Conservation (phyloP, 2,329 filamentous ascomycete species). For the Fusarium virguliforme region DNA sequence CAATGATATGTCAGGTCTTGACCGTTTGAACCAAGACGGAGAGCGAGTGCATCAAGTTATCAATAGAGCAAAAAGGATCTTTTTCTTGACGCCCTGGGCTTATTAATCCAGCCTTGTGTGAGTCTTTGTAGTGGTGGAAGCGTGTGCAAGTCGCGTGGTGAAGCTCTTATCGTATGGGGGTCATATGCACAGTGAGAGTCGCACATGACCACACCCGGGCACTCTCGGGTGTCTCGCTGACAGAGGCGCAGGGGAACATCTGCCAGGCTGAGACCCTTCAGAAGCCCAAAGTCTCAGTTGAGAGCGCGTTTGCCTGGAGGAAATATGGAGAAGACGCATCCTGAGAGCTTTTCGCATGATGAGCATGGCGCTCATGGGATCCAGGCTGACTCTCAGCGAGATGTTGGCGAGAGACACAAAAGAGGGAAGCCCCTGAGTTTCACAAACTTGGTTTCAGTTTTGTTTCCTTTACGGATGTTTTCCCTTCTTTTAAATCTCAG, state of each 20-base stretch:
- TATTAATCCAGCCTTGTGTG: constrained; percentile 2
- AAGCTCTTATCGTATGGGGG: constrained; percentile 26
- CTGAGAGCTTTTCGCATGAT: constrained; percentile 46
- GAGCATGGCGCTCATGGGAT: constrained; percentile 43
- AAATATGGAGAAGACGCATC: constrained; percentile 30
- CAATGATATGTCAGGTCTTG: constrained; percentile 52
- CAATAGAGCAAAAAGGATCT: constrained; percentile 43
- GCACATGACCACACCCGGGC: constrained; percentile 46
- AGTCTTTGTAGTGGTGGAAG: background rate
- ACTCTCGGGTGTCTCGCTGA: constrained; percentile 33
- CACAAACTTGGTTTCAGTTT: background rate
- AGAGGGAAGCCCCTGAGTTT: constrained; percentile 25
- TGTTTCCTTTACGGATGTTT: background rate
- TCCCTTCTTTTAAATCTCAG: no score
- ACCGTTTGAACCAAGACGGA: constrained; percentile 47
- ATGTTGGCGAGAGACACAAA: constrained; percentile 34
- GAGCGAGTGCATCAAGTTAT: constrained; percentile 40
- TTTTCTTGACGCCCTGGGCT: background rate
- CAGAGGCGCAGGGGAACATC: constrained; percentile 44
- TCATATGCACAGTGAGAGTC: constrained; percentile 40
- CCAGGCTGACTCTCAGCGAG: constrained; percentile 14
- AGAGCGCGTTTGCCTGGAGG: background rate
- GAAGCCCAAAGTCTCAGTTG: constrained; percentile 20
- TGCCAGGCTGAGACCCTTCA: constrained; percentile 40
- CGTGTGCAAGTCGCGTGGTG: constrained; percentile 42